These are phyloP conservation scores for Pseudogymnoascus sp. DNA, from an alignment of 2,329 filamentous ascomycete species.

Conservation along the genomic window DNA sequence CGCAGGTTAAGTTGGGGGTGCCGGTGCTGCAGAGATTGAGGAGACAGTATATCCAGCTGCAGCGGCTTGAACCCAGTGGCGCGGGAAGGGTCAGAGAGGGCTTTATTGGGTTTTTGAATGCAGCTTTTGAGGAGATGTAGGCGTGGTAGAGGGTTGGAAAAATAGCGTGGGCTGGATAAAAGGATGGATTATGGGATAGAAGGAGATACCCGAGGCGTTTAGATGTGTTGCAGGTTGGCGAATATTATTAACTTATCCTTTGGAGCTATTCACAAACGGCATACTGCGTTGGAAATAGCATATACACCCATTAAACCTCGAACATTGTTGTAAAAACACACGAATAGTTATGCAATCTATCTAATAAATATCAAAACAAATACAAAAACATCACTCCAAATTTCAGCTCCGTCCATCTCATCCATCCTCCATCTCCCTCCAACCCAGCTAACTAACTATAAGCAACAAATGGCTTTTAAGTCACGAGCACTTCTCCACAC, in stretches of 20 bases:
- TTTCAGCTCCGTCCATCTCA: neutral
- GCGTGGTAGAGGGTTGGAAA: neutral
- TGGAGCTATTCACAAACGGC: neutral
- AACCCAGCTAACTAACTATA: neutral
- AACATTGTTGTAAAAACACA: neutral
- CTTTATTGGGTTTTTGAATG: constrained; percentile 60
- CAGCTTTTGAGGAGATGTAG: constrained; percentile 42
- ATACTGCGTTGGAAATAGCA: neutral
- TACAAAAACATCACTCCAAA: neutral
- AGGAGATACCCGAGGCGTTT: constrained; percentile 2
- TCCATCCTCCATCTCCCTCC: neutral
- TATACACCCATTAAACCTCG: neutral
- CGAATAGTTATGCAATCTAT: neutral
- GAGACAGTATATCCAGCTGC: constrained; percentile 68
- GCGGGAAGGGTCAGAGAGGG: constrained; percentile 49
- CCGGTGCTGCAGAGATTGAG: constrained; percentile 70
- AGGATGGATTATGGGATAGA: constrained; percentile 4
- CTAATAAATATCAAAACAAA: constrained; percentile 2
- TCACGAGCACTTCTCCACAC: neutral
- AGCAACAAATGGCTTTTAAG: neutral
- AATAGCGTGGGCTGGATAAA: neutral
- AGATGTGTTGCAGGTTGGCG: neutral
- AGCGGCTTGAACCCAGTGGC: constrained; percentile 56
- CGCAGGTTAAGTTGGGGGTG: constrained; percentile 55
- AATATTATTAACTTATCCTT: neutral